phyloP scores from a whole-genome alignment of 129 eudicot species.

The Silybum marianum region DNA sequence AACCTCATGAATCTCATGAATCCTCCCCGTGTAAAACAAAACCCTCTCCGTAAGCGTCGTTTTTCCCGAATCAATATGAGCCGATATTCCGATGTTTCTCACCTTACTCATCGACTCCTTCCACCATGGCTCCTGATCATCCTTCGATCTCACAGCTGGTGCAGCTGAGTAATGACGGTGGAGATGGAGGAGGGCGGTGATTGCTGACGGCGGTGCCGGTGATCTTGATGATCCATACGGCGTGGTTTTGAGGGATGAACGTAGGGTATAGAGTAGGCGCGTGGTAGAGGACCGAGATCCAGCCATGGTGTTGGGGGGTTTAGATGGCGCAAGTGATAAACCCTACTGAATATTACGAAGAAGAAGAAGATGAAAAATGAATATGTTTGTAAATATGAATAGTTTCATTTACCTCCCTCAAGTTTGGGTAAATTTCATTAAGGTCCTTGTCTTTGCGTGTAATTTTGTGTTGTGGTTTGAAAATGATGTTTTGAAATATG shows the following conservation, averaged over 20 bases:
- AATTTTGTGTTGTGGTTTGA: no score
- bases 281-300: constrained; percentile 58
- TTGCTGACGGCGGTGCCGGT: constrained; percentile 46
- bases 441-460: neutral
- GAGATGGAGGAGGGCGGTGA: constrained; percentile 57
- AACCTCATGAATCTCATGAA: constrained; percentile 97
- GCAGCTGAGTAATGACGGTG: constrained; percentile 72
- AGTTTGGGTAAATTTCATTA: neutral
- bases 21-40: constrained; percentile 82
- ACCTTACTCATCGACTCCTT: constrained; percentile 79
- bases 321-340: constrained; percentile 29
- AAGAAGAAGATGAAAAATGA: constrained; percentile 20
- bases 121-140: constrained; percentile 76
- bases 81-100: constrained; percentile 93
- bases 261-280: constrained; percentile 73
- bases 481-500: no score
- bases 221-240: constrained; percentile 22
- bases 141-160: constrained; percentile 60
- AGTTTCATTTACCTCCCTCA: constrained; percentile 9
- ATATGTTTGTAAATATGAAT: constrained; percentile 14
- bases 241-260: constrained; percentile 31
- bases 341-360: constrained; percentile 29
- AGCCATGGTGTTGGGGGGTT: constrained; percentile 60
- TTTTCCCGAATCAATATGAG: constrained; percentile 95
- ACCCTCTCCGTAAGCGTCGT: constrained; percentile 93